Evolutionary conservation across 495 filamentous ascomycete genomes (phyloP).

Genomic region (Aspergillus asperescens): DNA sequence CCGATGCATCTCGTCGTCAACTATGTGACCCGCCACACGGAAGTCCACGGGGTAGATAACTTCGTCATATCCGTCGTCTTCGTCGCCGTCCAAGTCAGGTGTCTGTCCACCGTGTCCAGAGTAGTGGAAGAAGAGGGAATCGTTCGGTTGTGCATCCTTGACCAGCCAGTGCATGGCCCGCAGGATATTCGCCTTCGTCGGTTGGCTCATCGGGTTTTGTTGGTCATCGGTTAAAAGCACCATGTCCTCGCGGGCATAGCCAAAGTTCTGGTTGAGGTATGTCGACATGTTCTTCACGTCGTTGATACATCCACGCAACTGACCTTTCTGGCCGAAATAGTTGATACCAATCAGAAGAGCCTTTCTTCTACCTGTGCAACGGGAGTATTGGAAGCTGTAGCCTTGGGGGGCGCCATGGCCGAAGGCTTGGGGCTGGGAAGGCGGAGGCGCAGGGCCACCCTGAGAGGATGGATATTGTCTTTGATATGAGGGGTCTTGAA

Average conservation of each 20-base stretch:
- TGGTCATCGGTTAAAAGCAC: conserved; percentile 96
- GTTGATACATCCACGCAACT: conserved; percentile 94
- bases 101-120: conserved; percentile 97
- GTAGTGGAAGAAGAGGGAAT: conserved; percentile 98
- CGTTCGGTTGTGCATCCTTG: conserved; percentile 88
- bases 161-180: conserved; percentile 98
- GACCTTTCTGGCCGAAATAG: conserved; percentile 89
- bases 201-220: conserved; percentile 94
- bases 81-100: conserved; percentile 90
- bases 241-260: conserved; percentile 96
- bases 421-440: conserved; percentile 52
- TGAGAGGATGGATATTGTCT: conserved; percentile 15
- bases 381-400: conserved; percentile 86
- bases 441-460: conserved; percentile 39
- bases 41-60: conserved; percentile 98
- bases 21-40: conserved; percentile 82
- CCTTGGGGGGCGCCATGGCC: conserved; percentile 70
- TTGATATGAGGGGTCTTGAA: conserved; percentile 30
- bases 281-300: conserved; percentile 96
- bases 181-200: conserved; percentile 92
- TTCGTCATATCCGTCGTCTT: conserved; percentile 94
- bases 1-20: conserved; percentile 97
- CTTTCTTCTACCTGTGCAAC: conserved; percentile 86
- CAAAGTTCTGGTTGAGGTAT: conserved; percentile 86
- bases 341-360: conserved; percentile 96